Base-by-base conservation (phyloP, 2,329 filamentous ascomycete species). In the Metarhizium humberi region DNA sequence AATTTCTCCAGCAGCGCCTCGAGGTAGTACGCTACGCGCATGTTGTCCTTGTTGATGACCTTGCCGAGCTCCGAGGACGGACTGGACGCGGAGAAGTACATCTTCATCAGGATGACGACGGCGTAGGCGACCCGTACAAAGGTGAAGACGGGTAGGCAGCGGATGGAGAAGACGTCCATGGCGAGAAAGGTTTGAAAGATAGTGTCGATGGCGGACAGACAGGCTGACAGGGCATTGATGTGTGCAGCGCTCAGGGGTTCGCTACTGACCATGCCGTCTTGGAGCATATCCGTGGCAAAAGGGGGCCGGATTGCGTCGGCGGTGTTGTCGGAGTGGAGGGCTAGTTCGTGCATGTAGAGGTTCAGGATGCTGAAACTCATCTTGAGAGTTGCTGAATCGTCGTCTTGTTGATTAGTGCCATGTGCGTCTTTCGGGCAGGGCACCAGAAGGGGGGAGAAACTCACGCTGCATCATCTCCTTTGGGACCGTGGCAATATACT, bases 321-420 rank as follows among this genome's bases (percentile, higher is more conserved):
- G 7, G 82, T 74, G 20, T 73, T 75, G 55, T 87, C 82, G 8
- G 80, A 75, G 59, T 89, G 84, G 59, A 92, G 80, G 3, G 81
- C 84, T 54, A 88, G 81, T 68, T 92, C 88, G 66, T 92, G 86
- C 73, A 91, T 84, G 65, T 88, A 90, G 3, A 92, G 73, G 58
- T 78, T 86, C 40, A 89, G 67, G 2, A 86, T 78, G 59, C 85
- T 75, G 60, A 88, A 84, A 57, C 80, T 80, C 60, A 90, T 78
- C 18, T 74, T 72, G 49, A 90, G 73, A 0, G 81, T 77, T n/a
- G 80, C 85, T 85, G 65, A 56, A 16, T 8, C 20, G 32, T 29
- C 10, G 25, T 16, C 29, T 47, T 11, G 25, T 13, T 10, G 8
- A 40, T 43, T 18, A n/a, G 16, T 43, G 13, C 25, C 25, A 16